Evolutionary conservation across 192 early-diverging fungal genomes (phyloP).

Genomic region (Diversispora epigaea): DNA sequence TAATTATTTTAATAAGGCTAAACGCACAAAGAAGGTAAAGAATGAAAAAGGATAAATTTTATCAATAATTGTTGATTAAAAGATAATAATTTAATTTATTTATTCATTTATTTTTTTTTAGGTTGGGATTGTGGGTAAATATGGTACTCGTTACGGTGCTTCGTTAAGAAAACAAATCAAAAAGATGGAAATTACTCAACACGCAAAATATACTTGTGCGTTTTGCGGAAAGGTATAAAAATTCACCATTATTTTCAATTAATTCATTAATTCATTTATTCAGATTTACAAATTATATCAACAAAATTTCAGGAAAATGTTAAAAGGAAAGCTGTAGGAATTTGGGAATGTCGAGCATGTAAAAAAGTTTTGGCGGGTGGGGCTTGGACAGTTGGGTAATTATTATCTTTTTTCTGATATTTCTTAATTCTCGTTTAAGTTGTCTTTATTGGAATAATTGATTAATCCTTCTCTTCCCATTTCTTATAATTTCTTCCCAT

Average conservation of each 20-base stretch:
- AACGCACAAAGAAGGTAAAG: slow-evolving; percentile 31
- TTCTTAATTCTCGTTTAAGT: too few species aligned
- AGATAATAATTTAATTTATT: neutral
- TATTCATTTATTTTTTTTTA: slow-evolving; percentile 34
- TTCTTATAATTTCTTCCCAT: too few species aligned
- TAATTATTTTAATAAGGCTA: too few species aligned
- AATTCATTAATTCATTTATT: too few species aligned
- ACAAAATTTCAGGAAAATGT: slow-evolving; percentile 90
- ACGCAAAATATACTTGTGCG: slow-evolving; percentile 98
- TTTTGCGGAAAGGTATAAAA: slow-evolving; percentile 94
- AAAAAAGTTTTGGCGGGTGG: slow-evolving; percentile 94
- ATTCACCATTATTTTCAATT: neutral
- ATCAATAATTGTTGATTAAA: neutral
- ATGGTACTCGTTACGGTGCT: slow-evolving; percentile 99
- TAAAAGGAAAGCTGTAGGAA: slow-evolving; percentile 92
- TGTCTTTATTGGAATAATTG: too few species aligned
- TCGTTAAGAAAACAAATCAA: slow-evolving; percentile 91
- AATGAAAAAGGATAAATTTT: too few species aligned
- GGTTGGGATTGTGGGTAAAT: slow-evolving; percentile 99
- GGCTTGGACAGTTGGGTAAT: slow-evolving; percentile 89
- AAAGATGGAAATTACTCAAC: slow-evolving; percentile 93
- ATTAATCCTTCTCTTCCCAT: too few species aligned
- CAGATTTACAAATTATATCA: too few species aligned
- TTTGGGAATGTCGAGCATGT: slow-evolving; percentile 98
- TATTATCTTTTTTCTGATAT: too few species aligned